Evolutionary conservation across 208 protist species (phyloP), one percentile per base, ranked within the genome.

Genomic region (Acanthamoeba lenticulata): DNA sequence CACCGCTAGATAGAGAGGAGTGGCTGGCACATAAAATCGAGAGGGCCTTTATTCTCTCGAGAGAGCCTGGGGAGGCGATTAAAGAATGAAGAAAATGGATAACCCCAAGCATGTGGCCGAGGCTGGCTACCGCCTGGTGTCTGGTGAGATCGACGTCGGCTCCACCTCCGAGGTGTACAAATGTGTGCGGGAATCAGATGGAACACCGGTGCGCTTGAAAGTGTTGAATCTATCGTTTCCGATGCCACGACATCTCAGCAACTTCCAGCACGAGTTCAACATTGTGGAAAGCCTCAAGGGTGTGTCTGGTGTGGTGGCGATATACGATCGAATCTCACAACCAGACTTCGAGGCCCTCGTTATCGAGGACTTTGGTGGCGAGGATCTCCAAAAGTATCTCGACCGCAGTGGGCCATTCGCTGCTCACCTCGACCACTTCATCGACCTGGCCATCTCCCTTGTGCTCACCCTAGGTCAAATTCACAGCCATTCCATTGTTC

Each of bases 251-350:
- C 85, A 90, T 55, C 85, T 90, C 52, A 52, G 49, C 85, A 90
- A 90, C 49, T 90, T 90, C n/a, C 85, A 90, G 24, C 85, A 90
- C 49, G 85, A 90, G 85, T 42, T 44, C 52, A 60, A 90, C 38
- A 90, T 90, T 13, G 85, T 90, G 6, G 49, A 90, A 36, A 42
- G 40, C 27, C 85, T 90, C 38, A 57, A 21, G 42, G n/a, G 38
- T 6, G 85, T 90, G 44, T 17, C 7, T 5, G 85, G 85, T 9
- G 85, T 90, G 32, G 85, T 90, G 27, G 57, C 49, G 24, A 67
- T 90, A 15, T 47, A 69, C 32, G 85, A 67, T 21, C 34, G 85
- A 24, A 60, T 90, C 32, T 90, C 85, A 4, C 52, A 21, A 21
- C 85, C 44, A 27, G 44, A 67, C 49, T 47, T 69, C 24, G 85